Percentiles rank a stretch among this genome's conserved stretches.
Conservation (phyloP, 257 asterid genomes). For the Phtheirospermum japonicum region DNA sequence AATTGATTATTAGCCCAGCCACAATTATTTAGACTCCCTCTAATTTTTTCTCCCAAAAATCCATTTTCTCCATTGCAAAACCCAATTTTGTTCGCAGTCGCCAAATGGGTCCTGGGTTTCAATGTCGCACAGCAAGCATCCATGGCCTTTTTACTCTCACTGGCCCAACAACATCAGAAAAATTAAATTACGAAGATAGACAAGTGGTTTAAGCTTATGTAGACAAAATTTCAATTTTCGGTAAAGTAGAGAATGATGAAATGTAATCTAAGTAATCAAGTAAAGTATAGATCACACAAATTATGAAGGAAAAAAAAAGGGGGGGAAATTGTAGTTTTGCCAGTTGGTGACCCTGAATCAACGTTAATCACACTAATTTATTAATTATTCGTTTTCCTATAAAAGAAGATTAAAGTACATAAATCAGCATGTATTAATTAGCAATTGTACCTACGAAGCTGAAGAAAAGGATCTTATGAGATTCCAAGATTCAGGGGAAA, state of each 20-base stretch:
- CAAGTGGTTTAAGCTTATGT: too few relatives aligned
- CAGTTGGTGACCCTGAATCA: too few relatives aligned
- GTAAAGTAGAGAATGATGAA: conserved; percentile 34
- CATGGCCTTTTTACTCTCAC: conserved; percentile 37
- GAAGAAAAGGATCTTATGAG: conserved; percentile 25
- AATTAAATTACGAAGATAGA: neutral
- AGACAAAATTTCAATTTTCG: neutral
- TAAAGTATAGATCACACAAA: too few relatives aligned
- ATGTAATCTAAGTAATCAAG: conserved; percentile 54
- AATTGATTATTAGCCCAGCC: conserved; percentile 31
- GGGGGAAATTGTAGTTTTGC: too few relatives aligned
- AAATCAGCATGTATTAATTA: neutral
- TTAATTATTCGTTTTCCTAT: too few relatives aligned
- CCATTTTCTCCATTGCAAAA: conserved; percentile 46
- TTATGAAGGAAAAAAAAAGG: too few relatives aligned
- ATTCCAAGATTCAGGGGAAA: conserved; percentile 2
- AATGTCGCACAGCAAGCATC: conserved; percentile 56
- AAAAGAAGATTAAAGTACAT: neutral
- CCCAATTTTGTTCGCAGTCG: conserved; percentile 36
- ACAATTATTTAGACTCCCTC: conserved; percentile 36
- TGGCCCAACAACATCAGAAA: neutral
- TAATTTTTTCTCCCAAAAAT: conserved; percentile 55
- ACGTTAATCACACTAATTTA: conserved; percentile 45
- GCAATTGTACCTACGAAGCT: conserved; percentile 32
- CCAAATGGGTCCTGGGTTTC: conserved; percentile 47